Percentiles rank a stretch among this genome's conserved stretches.
Evolutionary conservation across 768 basidiomycete species (phyloP).

Genomic region (Agaricus bisporus): DNA sequence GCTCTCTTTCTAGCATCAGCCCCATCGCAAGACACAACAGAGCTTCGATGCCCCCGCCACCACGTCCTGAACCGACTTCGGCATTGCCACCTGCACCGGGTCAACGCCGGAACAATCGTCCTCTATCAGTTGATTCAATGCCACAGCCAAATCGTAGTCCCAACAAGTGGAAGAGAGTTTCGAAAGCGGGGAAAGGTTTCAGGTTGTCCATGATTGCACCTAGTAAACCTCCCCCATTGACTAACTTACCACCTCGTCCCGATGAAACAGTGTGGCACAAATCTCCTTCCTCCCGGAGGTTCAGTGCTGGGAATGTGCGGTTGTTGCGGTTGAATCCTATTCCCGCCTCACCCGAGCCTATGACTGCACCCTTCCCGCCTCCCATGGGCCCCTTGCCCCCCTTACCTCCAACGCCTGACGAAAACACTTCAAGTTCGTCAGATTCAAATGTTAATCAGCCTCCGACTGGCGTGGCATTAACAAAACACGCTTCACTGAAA

Average conservation of each 20-base stretch:
- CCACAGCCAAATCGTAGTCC: constrained; percentile 10
- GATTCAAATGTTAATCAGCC: constrained; percentile 3
- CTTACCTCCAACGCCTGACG: constrained; percentile 19
- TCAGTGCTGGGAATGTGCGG: constrained; percentile 24
- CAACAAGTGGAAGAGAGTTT: constrained; percentile 41
- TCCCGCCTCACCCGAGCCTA: constrained; percentile 37
- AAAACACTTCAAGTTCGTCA: constrained; percentile 14
- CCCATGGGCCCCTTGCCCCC: constrained; percentile 41
- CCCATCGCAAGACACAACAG: constrained; percentile 38
- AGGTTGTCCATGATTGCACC: constrained; percentile 58
- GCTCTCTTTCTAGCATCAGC: constrained; percentile 8
- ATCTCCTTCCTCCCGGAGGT: constrained; percentile 21
- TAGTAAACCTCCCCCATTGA: constrained; percentile 51
- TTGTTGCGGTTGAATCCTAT: constrained; percentile 29
- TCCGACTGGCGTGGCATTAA: constrained; percentile 9
- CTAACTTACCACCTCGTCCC: constrained; percentile 59
- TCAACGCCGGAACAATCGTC: constrained; percentile 16
- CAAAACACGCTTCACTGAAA: constrained; percentile 43
- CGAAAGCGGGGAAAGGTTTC: constrained; percentile 50
- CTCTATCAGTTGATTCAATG: constrained; percentile 16
- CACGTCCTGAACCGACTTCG: constrained; percentile 64
- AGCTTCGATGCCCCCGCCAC: constrained; percentile 63
- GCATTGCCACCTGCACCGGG: constrained; percentile 65
- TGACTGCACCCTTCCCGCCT: constrained; percentile 32
- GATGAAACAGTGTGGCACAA: constrained; percentile 39